A percentile compares a stretch with the other conserved stretches of the same genome.
These are phyloP conservation scores for Trichoderma atrobrunneum DNA, from an alignment of 2,329 filamentous ascomycete genomes.

Conservation along the genomic window DNA sequence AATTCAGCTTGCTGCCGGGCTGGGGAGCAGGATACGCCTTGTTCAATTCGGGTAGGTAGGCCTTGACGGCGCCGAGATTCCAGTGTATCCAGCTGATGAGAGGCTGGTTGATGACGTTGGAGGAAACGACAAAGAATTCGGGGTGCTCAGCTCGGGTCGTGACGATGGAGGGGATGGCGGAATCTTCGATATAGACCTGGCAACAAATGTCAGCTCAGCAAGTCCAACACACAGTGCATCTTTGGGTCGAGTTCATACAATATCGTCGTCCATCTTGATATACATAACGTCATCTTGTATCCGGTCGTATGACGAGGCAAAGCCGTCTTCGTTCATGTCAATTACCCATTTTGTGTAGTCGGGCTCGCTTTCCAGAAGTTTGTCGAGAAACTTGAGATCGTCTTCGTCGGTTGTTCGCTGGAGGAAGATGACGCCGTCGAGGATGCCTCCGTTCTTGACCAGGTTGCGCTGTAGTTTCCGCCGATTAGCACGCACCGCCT, in stretches of 20 bases:
- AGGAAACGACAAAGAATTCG: slow-evolving; percentile 50
- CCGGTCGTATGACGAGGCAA: slow-evolving; percentile 40
- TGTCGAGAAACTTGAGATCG: slow-evolving; percentile 41
- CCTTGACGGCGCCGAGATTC: slow-evolving; percentile 50
- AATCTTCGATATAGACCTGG: slow-evolving; percentile 38
- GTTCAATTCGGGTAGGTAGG: slow-evolving; percentile 50
- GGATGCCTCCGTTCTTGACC: slow-evolving; percentile 42
- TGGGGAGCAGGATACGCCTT: slow-evolving; percentile 27
- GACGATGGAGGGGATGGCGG: slow-evolving; percentile 50
- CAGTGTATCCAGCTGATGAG: slow-evolving; percentile 53
- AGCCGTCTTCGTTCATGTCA: slow-evolving; percentile 36
- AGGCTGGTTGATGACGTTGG: slow-evolving; percentile 57
- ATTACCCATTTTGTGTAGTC: slow-evolving; percentile 40
- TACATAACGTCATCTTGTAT: slow-evolving; percentile 46
- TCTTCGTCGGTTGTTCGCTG: slow-evolving; percentile 38
- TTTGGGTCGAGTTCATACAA: slow-evolving; percentile 30
- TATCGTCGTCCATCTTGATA: slow-evolving; percentile 38
- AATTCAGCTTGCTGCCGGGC: slow-evolving; percentile 29
- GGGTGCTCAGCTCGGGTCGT: slow-evolving; percentile 51
- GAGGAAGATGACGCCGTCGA: slow-evolving; percentile 46
- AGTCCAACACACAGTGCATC: too few relatives aligned
- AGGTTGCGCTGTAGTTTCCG: slow-evolving; percentile 38
- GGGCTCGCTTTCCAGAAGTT: slow-evolving; percentile 35
- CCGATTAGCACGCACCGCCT: background rate
- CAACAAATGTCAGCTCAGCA: background rate